Conservation (phyloP, 495 filamentous ascomycete genomes). For the Mycothermus thermophilus region DNA sequence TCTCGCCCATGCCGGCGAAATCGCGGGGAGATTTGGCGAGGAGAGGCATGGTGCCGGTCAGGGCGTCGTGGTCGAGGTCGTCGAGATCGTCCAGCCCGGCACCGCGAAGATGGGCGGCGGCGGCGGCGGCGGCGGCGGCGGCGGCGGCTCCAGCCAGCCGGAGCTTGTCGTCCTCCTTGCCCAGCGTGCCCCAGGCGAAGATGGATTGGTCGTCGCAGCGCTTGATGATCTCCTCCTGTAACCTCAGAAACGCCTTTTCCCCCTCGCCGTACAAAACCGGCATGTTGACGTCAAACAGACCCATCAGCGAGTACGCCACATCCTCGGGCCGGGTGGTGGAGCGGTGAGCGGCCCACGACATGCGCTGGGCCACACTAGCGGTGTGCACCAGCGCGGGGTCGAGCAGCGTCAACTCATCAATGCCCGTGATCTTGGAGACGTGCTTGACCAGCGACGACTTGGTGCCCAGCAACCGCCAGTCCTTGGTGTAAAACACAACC, state of each 20-base stretch:
- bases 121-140: not conserved
- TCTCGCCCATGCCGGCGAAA: slow-evolving; percentile 8
- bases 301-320: slow-evolving; percentile 24
- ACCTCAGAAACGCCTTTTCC: slow-evolving; percentile 19
- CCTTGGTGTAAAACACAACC: slow-evolving; percentile 11
- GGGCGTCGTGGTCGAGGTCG: slow-evolving; percentile 7
- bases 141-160: no score
- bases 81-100: no score
- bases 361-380: slow-evolving; percentile 13
- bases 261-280: slow-evolving; percentile 27
- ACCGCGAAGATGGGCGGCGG: no score
- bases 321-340: slow-evolving; percentile 23
- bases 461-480: slow-evolving; percentile 13
- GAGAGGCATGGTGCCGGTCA: slow-evolving; percentile 4
- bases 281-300: slow-evolving; percentile 23
- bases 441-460: slow-evolving; percentile 8
- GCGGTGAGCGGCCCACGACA: slow-evolving; percentile 24
- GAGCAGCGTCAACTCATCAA: slow-evolving; percentile 9
- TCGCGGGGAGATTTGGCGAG: slow-evolving; percentile 10
- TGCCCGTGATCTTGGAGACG: slow-evolving; percentile 9
- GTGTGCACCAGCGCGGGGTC: slow-evolving; percentile 9
- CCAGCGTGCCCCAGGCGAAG: slow-evolving; percentile 15
- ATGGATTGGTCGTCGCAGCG: slow-evolving; percentile 16
- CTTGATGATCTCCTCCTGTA: slow-evolving; percentile 22
- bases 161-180: not conserved